Percentiles rank a stretch among this genome's conserved stretches.
Conservation (phyloP, 2,329 filamentous ascomycete species). For the Beauveria varroae region DNA sequence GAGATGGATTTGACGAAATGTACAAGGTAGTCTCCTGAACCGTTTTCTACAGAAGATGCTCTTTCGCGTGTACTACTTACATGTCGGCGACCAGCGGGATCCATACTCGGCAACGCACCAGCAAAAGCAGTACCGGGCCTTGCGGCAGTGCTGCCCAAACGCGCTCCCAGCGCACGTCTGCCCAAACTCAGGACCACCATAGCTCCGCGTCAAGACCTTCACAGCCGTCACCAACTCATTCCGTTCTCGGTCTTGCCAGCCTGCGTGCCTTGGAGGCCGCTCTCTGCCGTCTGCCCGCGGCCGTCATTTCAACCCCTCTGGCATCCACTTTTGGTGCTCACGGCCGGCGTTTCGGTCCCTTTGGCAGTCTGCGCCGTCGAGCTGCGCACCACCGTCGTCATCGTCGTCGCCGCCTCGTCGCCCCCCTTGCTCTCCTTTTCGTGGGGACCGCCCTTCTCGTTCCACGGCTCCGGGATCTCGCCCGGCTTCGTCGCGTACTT, state of each 20-base stretch:
- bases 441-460: slow-evolving; percentile 17
- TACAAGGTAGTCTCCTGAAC: not conserved
- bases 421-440: slow-evolving; percentile 13
- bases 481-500: slow-evolving; percentile 24
- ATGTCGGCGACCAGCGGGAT: slow-evolving; percentile 19
- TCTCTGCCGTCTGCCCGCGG: not conserved
- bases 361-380: not conserved
- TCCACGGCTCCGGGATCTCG: slow-evolving; percentile 24
- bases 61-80: not conserved
- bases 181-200: slow-evolving; percentile 33
- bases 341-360: not conserved
- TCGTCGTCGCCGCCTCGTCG: not conserved
- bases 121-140: slow-evolving; percentile 27
- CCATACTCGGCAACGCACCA: slow-evolving; percentile 31
- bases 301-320: no score
- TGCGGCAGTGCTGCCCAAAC: slow-evolving; percentile 35
- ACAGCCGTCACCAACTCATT: not conserved
- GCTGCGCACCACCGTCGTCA: not conserved
- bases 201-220: slow-evolving; percentile 30
- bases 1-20: not conserved
- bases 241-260: not conserved
- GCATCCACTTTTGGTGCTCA: no score
- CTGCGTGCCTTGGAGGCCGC: not conserved
- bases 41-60: not conserved
- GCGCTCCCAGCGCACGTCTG: slow-evolving; percentile 34